Evolutionary conservation across 169 alveolate genomes (phyloP).

Genomic region (Babesia caballi): DNA sequence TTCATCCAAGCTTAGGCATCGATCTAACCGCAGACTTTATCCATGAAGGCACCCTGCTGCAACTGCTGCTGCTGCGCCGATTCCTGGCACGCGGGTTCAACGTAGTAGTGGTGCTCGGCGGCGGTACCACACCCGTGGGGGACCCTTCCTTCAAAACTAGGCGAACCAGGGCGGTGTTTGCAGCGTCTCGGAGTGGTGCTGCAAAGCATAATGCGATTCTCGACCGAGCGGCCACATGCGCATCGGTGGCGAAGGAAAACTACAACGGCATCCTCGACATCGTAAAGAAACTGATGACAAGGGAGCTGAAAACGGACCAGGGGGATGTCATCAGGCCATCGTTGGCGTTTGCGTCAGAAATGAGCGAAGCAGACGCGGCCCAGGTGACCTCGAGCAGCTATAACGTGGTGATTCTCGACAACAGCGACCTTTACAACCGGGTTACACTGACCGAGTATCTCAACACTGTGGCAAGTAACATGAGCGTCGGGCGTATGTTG

Average conservation of each 20-base stretch:
- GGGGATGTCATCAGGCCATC: background rate
- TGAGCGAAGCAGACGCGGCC: background rate
- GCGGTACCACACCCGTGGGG: constrained; percentile 78
- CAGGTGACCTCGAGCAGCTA: constrained; percentile 16
- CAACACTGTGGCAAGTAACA: constrained; percentile 58
- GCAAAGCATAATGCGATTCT: constrained; percentile 16
- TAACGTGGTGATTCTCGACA: constrained; percentile 58
- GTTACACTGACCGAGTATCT: constrained; percentile 66
- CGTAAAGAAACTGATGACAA: constrained; percentile 40
- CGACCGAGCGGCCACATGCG: background rate
- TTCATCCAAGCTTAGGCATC: constrained; percentile 64
- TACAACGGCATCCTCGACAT: background rate
- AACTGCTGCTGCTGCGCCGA: constrained; percentile 68
- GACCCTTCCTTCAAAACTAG: constrained; percentile 78
- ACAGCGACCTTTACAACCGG: constrained; percentile 55
- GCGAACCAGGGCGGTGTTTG: constrained; percentile 28
- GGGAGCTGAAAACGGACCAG: constrained; percentile 13
- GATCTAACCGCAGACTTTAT: constrained; percentile 72
- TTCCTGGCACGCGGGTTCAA: constrained; percentile 60
- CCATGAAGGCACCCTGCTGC: constrained; percentile 78
- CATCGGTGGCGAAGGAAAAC: constrained; percentile 15
- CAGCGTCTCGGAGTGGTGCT: constrained; percentile 8
- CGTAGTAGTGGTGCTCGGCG: constrained; percentile 75
- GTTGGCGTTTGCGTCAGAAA: background rate
- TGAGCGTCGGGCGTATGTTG: constrained; percentile 66